Conservation (phyloP, 768 basidiomycete genomes). For the Coprinellus micaceus region DNA sequence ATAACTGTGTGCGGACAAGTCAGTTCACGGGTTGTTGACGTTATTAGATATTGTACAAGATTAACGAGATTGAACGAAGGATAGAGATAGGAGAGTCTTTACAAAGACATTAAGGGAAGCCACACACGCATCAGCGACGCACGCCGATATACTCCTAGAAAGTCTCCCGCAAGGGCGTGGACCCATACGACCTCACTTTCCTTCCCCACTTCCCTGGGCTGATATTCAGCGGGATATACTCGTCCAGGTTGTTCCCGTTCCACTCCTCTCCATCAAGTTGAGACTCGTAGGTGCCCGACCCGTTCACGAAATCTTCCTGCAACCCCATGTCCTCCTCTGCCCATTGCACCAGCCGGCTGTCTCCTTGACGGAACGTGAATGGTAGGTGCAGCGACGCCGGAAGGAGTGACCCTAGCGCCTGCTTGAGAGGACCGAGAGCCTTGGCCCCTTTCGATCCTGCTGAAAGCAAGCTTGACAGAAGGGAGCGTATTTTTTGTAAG, state of each 20-base stretch:
- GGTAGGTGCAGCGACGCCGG: slow-evolving; percentile 21
- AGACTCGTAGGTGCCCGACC: slow-evolving; percentile 14
- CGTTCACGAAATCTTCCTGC: slow-evolving; percentile 42
- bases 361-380: slow-evolving; percentile 33
- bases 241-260: slow-evolving; percentile 24
- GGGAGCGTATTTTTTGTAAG: slow-evolving; percentile 19
- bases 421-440: background rate
- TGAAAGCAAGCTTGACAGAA: slow-evolving; percentile 19
- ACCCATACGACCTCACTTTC: slow-evolving; percentile 20
- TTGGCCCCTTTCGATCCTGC: slow-evolving; percentile 1
- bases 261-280: slow-evolving; percentile 21
- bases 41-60: too few relatives aligned
- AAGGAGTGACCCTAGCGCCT: background rate
- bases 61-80: too few relatives aligned
- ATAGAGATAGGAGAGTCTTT: background rate
- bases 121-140: background rate
- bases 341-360: slow-evolving; percentile 42
- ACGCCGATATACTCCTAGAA: background rate
- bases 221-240: slow-evolving; percentile 44
- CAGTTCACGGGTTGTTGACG: too few relatives aligned
- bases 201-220: slow-evolving; percentile 19
- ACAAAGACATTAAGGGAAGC: background rate
- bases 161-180: slow-evolving; percentile 15
- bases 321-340: slow-evolving; percentile 45
- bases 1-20: too few relatives aligned